These are phyloP conservation scores for Halenospora varia DNA, from an alignment of 495 filamentous ascomycete species.

Conservation along the genomic window DNA sequence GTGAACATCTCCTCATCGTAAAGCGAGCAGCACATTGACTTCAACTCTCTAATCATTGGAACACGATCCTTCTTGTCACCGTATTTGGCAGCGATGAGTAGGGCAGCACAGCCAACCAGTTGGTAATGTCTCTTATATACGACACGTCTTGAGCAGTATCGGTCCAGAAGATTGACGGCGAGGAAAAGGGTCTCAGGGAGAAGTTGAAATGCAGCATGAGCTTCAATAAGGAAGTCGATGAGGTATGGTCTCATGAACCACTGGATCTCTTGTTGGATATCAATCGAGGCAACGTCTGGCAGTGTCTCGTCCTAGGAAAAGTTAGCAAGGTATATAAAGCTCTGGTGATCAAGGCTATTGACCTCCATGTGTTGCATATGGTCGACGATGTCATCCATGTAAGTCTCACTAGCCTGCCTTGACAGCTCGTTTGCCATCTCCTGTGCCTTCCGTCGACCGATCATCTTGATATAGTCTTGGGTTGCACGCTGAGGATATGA, in stretches of 20 bases:
- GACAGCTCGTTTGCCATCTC: slow-evolving; percentile 86
- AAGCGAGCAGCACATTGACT: slow-evolving; percentile 97
- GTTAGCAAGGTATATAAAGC: slow-evolving; percentile 24
- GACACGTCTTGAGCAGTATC: slow-evolving; percentile 97
- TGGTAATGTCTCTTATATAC: slow-evolving; percentile 99
- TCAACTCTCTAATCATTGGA: slow-evolving; percentile 89
- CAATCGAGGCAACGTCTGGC: slow-evolving; percentile 94
- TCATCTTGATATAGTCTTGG: slow-evolving; percentile 68
- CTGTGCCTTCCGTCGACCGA: slow-evolving; percentile 73
- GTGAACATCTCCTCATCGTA: slow-evolving; percentile 99
- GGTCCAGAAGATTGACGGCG: slow-evolving; percentile 91
- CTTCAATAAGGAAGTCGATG: slow-evolving; percentile 97
- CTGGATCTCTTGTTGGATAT: slow-evolving; percentile 97
- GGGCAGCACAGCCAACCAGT: slow-evolving; percentile 90
- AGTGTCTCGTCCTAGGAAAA: slow-evolving; percentile 70
- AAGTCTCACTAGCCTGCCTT: slow-evolving; percentile 74
- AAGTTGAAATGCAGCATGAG: slow-evolving; percentile 89
- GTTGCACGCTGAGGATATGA: slow-evolving; percentile 43
- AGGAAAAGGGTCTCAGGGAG: slow-evolving; percentile 93
- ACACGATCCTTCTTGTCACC: slow-evolving; percentile 97
- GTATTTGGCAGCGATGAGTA: slow-evolving; percentile 97
- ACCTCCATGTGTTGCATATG: slow-evolving; percentile 99
- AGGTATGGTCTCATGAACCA: slow-evolving; percentile 99
- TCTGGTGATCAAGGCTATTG: slow-evolving; percentile 26
- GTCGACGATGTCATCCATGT: slow-evolving; percentile 84